These are phyloP conservation scores for Ulota crispa DNA, from an alignment of 225 moss, liverwort and hornwort species.

Conservation along the genomic window DNA sequence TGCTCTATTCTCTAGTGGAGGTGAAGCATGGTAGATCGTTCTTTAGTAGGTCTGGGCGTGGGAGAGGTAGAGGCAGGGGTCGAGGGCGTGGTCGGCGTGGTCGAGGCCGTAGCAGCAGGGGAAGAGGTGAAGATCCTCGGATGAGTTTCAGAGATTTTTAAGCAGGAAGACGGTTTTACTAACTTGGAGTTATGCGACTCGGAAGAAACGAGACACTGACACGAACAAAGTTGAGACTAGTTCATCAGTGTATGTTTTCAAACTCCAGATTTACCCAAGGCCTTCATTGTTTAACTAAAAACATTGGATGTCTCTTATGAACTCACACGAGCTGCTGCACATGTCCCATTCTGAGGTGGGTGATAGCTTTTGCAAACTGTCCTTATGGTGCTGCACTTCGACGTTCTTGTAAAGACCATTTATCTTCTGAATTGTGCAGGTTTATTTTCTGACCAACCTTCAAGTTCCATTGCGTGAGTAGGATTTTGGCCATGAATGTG, in stretches of 20 bases:
- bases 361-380: not conserved
- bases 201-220: not conserved
- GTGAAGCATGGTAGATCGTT: slow-evolving; percentile 96
- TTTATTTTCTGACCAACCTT: not conserved
- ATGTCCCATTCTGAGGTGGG: not conserved
- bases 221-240: not conserved
- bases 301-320: no score
- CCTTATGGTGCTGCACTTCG: not conserved
- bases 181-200: not conserved
- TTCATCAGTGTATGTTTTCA: not conserved
- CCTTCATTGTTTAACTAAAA: not conserved
- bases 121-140: slow-evolving; percentile 82
- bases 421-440: not conserved
- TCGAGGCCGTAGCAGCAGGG: slow-evolving; percentile 64
- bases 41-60: slow-evolving; percentile 70
- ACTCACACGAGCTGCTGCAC: not conserved
- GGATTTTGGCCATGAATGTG: no score
- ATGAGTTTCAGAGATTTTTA: slow-evolving; percentile 99
- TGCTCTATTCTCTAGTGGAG: slow-evolving; percentile 87
- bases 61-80: slow-evolving; percentile 71
- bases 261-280: not conserved
- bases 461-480: not conserved
- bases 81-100: slow-evolving; percentile 73
- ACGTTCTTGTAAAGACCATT: not conserved
- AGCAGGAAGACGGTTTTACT: not conserved